phyloP scores from a whole-genome alignment of 75 land plant genomes.

The Isoetes taiwanensis region DNA sequence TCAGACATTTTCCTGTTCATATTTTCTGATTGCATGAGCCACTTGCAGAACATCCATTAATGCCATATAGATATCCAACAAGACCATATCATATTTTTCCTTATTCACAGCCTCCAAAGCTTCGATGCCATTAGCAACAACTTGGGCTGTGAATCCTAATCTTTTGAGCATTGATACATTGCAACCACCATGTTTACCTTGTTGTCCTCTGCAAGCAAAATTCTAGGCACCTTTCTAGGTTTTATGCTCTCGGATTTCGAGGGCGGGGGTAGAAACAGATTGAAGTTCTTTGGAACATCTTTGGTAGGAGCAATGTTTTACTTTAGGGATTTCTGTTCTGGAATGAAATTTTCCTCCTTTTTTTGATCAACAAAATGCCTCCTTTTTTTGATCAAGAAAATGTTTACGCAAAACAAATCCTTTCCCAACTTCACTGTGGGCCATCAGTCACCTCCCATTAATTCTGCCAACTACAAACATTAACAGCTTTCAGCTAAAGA shows the following conservation, averaged over 20 bases:
- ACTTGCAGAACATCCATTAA: constrained; percentile 90
- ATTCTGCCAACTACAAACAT: too few relatives aligned
- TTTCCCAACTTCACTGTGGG: too few relatives aligned
- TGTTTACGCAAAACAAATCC: too few relatives aligned
- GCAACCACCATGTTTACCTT: constrained; percentile 77
- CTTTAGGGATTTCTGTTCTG: too few relatives aligned
- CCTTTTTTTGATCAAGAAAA: too few relatives aligned
- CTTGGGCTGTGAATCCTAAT: constrained; percentile 41
- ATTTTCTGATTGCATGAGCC: constrained; percentile 50
- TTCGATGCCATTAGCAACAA: constrained; percentile 20
- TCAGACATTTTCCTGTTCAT: constrained; percentile 50
- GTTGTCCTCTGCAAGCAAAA: constrained; percentile 81
- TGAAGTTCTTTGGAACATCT: too few relatives aligned
- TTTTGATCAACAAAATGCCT: too few relatives aligned
- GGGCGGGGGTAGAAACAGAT: too few relatives aligned
- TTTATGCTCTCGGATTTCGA: constrained; percentile 8
- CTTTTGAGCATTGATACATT: constrained; percentile 65
- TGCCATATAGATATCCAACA: constrained; percentile 85
- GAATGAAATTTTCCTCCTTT: too few relatives aligned
- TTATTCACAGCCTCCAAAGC: constrained; percentile 60
- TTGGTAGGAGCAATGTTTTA: too few relatives aligned
- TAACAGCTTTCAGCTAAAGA: too few relatives aligned
- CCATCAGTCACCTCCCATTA: too few relatives aligned
- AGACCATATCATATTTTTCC: constrained; percentile 26
- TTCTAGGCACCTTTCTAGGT: constrained; percentile 23